Evolutionary conservation across 257 asterid species (phyloP).

Genomic region (Solanum phureja): DNA sequence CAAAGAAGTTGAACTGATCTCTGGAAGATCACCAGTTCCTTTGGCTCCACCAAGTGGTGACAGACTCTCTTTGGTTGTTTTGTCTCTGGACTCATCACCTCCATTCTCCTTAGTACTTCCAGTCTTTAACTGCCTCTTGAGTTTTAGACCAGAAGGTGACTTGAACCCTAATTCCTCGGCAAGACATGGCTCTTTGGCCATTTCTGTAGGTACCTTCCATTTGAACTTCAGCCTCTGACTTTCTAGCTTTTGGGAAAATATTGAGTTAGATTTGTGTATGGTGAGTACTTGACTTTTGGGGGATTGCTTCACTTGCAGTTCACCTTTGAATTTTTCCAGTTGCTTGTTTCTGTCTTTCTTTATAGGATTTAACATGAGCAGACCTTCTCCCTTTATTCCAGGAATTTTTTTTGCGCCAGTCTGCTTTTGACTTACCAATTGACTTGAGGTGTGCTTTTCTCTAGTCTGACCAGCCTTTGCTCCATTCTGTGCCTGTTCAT

Average conservation of each 20-base stretch:
- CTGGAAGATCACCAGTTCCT: not conserved
- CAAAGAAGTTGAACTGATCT: not conserved
- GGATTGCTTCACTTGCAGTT: conserved; percentile 11
- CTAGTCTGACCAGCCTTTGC: not conserved
- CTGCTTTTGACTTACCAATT: conserved; percentile 8
- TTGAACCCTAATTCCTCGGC: conserved; percentile 11
- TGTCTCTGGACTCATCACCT: not conserved
- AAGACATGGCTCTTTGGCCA: conserved; percentile 6
- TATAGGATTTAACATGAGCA: conserved; percentile 1
- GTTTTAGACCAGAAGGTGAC: conserved; percentile 3
- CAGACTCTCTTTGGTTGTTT: not conserved
- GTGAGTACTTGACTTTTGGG: conserved; percentile 2
- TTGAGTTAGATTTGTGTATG: not conserved
- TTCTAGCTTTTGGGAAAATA: conserved; percentile 3
- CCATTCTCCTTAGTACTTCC: not conserved
- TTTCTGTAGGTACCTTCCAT: not conserved
- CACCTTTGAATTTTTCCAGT: conserved; percentile 3
- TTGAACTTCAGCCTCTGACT: not conserved
- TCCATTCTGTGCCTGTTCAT: conserved; percentile 6
- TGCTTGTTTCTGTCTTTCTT: conserved; percentile 5
- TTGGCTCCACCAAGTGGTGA: not conserved
- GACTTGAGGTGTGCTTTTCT: conserved; percentile 4
- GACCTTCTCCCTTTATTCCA: conserved; percentile 6
- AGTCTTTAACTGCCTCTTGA: conserved; percentile 1
- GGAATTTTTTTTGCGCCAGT: not conserved